phyloP scores from a whole-genome alignment of 2,329 filamentous ascomycete species.

The Paraphaeosphaeria sporulosa region DNA sequence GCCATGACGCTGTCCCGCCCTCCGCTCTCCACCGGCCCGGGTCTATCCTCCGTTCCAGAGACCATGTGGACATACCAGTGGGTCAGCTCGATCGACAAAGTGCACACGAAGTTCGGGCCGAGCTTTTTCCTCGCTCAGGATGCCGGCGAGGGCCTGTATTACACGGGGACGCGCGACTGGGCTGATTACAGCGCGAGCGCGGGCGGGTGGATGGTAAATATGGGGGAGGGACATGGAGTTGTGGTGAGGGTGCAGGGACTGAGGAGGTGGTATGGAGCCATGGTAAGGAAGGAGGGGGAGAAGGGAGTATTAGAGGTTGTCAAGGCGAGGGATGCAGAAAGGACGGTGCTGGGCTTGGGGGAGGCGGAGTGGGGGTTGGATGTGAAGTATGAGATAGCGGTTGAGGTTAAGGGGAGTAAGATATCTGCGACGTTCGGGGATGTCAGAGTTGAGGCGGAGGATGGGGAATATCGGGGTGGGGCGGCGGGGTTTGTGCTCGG shows the following conservation, averaged over 20 bases:
- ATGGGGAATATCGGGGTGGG: constrained; percentile 12
- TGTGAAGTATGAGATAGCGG: constrained; percentile 3
- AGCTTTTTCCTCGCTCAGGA: constrained; percentile 38
- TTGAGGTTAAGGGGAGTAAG: constrained; percentile 1
- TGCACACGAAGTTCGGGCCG: constrained; percentile 28
- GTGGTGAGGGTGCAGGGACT: constrained; percentile 8
- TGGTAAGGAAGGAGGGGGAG: not conserved
- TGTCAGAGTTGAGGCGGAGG: not conserved
- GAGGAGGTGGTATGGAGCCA: constrained; percentile 13
- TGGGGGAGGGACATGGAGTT: constrained; percentile 23
- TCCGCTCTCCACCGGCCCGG: not conserved
- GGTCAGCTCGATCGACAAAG: constrained; percentile 29
- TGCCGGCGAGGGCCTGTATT: constrained; percentile 39
- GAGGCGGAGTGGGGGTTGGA: constrained; percentile 12
- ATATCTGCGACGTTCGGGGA: constrained; percentile 4
- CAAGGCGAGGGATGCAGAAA: constrained; percentile 16
- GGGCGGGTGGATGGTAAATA: constrained; percentile 29
- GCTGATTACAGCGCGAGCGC: constrained; percentile 33
- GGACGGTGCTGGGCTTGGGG: constrained; percentile 8
- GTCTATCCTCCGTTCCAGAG: constrained; percentile 1
- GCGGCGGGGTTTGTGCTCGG: constrained; percentile 11
- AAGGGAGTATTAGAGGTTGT: constrained; percentile 7
- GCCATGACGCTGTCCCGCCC: constrained; percentile 5
- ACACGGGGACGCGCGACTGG: constrained; percentile 46
- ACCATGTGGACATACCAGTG: constrained; percentile 39